Percentiles rank a stretch among this genome's conserved stretches.
Conservation (phyloP, 2,329 filamentous ascomycete genomes). For the Aureobasidium leucospermi region DNA sequence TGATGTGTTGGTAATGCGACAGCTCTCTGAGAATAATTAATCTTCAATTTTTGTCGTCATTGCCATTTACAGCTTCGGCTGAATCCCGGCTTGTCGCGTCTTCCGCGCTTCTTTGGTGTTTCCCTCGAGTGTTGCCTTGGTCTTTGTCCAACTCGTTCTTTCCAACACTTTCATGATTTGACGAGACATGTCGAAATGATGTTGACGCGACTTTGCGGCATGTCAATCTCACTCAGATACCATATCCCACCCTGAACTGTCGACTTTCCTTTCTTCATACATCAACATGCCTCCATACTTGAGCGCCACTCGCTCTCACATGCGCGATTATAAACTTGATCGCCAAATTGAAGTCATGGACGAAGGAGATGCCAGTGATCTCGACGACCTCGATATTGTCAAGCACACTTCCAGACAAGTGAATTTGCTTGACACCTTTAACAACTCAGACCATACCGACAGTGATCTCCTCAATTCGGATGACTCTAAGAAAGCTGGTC, state of each 20-base stretch:
- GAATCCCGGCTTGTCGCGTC: neutral
- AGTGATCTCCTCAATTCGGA: neutral
- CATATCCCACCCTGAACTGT: neutral
- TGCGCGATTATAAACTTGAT: neutral
- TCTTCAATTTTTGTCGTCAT: constrained; percentile 3
- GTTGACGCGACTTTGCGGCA: neutral
- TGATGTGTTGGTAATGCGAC: neutral
- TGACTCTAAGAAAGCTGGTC: neutral
- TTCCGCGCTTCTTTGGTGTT: constrained; percentile 1
- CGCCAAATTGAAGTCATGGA: neutral
- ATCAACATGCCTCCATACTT: neutral
- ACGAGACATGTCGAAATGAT: neutral
- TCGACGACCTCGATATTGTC: constrained; percentile 12
- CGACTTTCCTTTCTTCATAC: neutral
- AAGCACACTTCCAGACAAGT: constrained; percentile 3
- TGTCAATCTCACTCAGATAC: neutral
- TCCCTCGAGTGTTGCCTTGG: neutral
- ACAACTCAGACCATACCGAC: constrained; percentile 1
- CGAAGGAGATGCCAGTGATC: constrained; percentile 6
- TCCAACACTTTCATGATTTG: neutral
- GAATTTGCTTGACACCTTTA: neutral
- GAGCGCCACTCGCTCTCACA: constrained; percentile 4
- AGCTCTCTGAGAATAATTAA: neutral
- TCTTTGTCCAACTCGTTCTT: constrained; percentile 2
- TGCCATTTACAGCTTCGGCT: neutral